Evolutionary conservation across 371 early-diverging fungal species (phyloP).

Genomic region (Umbelopsis sp.): DNA sequence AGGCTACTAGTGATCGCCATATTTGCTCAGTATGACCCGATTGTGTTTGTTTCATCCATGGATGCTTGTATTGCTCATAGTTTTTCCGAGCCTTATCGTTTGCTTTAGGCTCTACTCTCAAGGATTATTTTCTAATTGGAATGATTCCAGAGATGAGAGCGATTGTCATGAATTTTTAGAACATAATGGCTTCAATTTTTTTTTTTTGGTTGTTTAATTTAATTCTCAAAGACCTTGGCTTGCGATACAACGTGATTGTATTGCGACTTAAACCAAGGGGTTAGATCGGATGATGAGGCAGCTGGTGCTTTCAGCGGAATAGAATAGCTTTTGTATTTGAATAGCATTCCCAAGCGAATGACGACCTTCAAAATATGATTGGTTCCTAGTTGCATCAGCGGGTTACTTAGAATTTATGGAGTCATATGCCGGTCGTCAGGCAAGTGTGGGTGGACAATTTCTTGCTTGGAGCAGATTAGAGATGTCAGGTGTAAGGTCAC

Average conservation of each 20-base stretch:
- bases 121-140: background rate
- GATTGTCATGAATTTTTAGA: background rate
- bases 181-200: background rate
- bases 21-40: slow-evolving; percentile 4
- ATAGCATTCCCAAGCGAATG: background rate
- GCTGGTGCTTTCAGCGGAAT: background rate
- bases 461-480: background rate
- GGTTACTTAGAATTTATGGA: background rate
- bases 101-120: background rate
- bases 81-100: slow-evolving; percentile 1
- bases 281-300: background rate
- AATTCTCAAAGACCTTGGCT: background rate
- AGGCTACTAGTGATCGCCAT: background rate
- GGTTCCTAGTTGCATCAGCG: background rate
- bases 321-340: background rate
- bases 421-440: slow-evolving; percentile 1
- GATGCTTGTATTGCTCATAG: background rate
- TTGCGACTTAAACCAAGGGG: background rate
- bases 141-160: background rate
- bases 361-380: background rate
- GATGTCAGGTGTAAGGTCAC: slow-evolving; percentile 12
- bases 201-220: background rate
- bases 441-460: background rate
- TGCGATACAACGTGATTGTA: slow-evolving; percentile 4
- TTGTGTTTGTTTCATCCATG: background rate